These are phyloP conservation scores for Tilletia horrida DNA, from an alignment of 1,284 basidiomycete genomes.

Conservation along the genomic window DNA sequence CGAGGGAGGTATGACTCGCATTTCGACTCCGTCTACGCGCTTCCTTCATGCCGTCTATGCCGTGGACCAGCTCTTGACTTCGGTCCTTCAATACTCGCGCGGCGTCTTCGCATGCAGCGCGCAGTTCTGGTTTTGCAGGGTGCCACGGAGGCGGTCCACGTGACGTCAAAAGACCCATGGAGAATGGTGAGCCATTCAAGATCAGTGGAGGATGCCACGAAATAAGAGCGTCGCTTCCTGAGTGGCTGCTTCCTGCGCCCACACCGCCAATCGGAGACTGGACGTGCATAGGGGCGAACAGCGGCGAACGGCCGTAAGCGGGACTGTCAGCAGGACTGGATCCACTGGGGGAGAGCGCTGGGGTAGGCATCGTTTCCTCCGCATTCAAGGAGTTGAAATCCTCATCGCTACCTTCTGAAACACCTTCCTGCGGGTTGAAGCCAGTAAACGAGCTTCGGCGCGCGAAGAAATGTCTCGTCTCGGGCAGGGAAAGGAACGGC, in stretches of 20 bases:
- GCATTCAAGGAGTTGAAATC: background rate
- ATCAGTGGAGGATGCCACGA: constrained; percentile 61
- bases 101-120: constrained; percentile 55
- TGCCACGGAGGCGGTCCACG: constrained; percentile 73
- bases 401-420: too few relatives aligned
- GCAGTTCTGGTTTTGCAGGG: constrained; percentile 67
- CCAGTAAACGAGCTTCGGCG: background rate
- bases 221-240: background rate
- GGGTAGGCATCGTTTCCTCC: background rate
- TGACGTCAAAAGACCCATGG: constrained; percentile 81
- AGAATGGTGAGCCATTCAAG: constrained; percentile 80
- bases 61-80: constrained; percentile 1
- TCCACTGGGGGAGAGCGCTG: background rate
- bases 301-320: background rate
- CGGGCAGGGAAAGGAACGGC: constrained; percentile 12
- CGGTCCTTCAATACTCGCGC: constrained; percentile 21
- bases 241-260: too few relatives aligned
- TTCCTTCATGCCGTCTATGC: constrained; percentile 16
- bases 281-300: constrained; percentile 7
- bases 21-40: constrained; percentile 21
- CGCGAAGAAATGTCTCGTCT: constrained; percentile 10
- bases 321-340: constrained; percentile 10
- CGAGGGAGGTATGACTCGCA: constrained; percentile 1
- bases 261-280: background rate
- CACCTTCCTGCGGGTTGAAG: background rate